Evolutionary conservation across 169 alveolate species (phyloP), one percentile per base, ranked within the genome.

Genomic region (Sarcocystis neurona): DNA sequence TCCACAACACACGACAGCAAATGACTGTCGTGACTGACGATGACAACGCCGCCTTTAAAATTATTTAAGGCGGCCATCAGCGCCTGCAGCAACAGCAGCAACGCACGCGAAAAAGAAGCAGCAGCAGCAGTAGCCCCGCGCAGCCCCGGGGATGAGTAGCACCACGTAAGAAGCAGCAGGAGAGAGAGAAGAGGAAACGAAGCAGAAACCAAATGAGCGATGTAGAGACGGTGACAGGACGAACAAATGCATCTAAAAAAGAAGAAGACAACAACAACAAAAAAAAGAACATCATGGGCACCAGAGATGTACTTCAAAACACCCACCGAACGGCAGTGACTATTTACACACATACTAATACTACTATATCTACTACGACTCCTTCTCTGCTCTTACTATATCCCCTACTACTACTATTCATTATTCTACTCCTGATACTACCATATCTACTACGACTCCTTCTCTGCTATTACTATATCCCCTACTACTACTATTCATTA

Each of bases 11-110:
- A 96, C 46, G 97, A 95, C 82, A 98, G 97, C 86, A 98, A 95
- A 90, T 97, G 98, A 82, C 98, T 95, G 93, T 98, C 99, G 93
- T 98, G 99, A 89, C 98, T 96, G 32, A 98, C 99, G 66, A 98
- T 95, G 37, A 98, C 92, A 48, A 98, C 94, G 30, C 99, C 99
- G 80, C 99, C 99, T 86, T 97, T 94, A 91, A 95, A 98, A 82
- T 96, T 95, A 90, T 97, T 97, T 6, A 97, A 91, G 0, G 99
- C 99, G 50, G 96, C 97, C 93, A 97, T 96, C 82, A 98, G 96
- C 23, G 99, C 99, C 97, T 89, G 85, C 74, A 27, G 75, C 37
- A 10, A 48, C 2, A 5, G 56, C 15, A 1, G n/a, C 30, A 27
- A 78, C 23, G 41, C 6, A 3, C 18, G 87, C 41, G n/a, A 58